phyloP scores from a whole-genome alignment of 352 stramenopile genomes.

The Ochromonadaceae sp. region DNA sequence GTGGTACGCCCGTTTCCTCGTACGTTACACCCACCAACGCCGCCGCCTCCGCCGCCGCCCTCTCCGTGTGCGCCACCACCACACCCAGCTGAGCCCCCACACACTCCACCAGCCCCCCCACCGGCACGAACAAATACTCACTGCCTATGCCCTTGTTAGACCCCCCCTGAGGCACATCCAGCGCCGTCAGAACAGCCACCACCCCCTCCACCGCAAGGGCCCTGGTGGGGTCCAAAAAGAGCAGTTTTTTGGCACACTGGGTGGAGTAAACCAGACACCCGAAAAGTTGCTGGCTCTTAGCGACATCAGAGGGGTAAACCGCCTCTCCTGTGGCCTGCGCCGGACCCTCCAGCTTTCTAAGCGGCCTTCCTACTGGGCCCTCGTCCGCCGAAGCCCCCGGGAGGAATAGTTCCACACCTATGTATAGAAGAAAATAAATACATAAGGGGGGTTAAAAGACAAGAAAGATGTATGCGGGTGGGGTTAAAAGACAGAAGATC shows the following conservation, averaged over 20 bases:
- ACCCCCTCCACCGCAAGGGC: slow-evolving; percentile 28
- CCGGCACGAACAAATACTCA: slow-evolving; percentile 40
- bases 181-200: slow-evolving; percentile 34
- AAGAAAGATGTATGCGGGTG: too few species aligned
- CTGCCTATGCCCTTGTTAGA: slow-evolving; percentile 25
- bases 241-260: slow-evolving; percentile 19
- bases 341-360: too few species aligned
- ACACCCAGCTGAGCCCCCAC: slow-evolving; percentile 35
- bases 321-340: slow-evolving; percentile 37
- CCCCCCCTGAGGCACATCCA: slow-evolving; percentile 32
- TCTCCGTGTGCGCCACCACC: slow-evolving; percentile 32
- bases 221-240: slow-evolving; percentile 27
- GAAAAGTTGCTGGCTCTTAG: slow-evolving; percentile 25
- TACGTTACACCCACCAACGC: slow-evolving; percentile 31
- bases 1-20: slow-evolving; percentile 6
- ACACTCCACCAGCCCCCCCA: slow-evolving; percentile 34
- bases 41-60: slow-evolving; percentile 30
- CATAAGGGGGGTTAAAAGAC: too few species aligned
- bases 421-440: too few species aligned
- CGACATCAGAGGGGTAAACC: slow-evolving; percentile 34
- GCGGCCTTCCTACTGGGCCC: too few species aligned
- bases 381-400: too few species aligned
- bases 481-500: too few species aligned
- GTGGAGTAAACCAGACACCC: slow-evolving; percentile 32
- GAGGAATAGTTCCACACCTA: too few species aligned